Evolutionary conservation across 2,329 filamentous ascomycete species (phyloP), one percentile per base, ranked within the genome.

Genomic region (Hypoxylon sp.): DNA sequence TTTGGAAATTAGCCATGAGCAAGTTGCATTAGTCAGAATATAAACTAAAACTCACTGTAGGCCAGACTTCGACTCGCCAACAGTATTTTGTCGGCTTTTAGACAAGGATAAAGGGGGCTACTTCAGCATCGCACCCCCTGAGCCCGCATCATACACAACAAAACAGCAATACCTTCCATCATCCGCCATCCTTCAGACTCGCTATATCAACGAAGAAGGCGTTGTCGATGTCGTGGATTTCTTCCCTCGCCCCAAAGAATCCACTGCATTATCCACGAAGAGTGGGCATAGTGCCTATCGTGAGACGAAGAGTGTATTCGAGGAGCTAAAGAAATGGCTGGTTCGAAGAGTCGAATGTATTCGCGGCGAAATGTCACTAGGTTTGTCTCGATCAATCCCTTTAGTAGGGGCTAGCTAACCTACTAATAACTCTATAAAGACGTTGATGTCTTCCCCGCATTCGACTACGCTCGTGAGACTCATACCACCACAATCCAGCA

Each of bases 111-210:
- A 87, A 65, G 88, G 89, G 16, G 89, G 88, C 0, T 82, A 87
- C 67, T 91, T 90, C 69, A 84, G 78, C 58, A 87, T 91, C 59
- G 71, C 79, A n/a, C 79, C 83, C 15, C 76, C 78, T 2, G 60
- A 72, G 1, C 69, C 75, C 7, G 67, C 79, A 17, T 73, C 73
- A 5, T 84, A 78, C 62, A 89, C 87, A 2, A 90, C 84, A 25
- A 91, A 91, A 68, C 88, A 91, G 71, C 84, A 89, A 65, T 91
- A 91, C 63, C 77, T 91, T 2, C 87, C 88, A 0, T 88, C 84
- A 7, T 87, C 86, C 36, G 90, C 89, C 62, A 86, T 91, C 51
- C 75, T 91, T 2, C 86, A 90, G 67, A 91, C 89, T 1, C 79
- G 88, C n/a, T 91, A 88, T 68, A 87, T 90, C 57, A 82, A 87